A percentile compares a stretch with the other conserved stretches of the same genome.
Conservation (phyloP, 139 green algal species). For the Chlorella sorokiniana region DNA sequence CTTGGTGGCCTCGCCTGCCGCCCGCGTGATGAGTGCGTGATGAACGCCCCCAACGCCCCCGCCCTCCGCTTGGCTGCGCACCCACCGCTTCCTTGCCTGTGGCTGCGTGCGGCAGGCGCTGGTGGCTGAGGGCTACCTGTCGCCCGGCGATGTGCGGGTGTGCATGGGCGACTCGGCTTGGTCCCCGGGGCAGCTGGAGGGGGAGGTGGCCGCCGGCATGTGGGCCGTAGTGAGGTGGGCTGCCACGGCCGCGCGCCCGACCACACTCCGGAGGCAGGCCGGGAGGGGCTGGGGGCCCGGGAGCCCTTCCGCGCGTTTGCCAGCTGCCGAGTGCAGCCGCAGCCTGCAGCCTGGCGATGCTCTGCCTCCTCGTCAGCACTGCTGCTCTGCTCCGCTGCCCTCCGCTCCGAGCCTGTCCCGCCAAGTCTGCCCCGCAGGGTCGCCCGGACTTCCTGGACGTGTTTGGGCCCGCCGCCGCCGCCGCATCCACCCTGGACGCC, state of each 20-base stretch:
- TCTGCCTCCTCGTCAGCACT: not conserved
- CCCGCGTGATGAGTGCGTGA: too few relatives aligned
- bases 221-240: slow-evolving; percentile 24
- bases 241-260: not conserved
- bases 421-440: not conserved
- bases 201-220: slow-evolving; percentile 11
- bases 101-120: not conserved
- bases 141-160: not conserved
- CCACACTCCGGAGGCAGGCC: too few relatives aligned
- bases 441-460: slow-evolving; percentile 4
- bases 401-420: not conserved
- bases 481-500: not conserved
- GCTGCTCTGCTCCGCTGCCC: not conserved
- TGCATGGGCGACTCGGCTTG: slow-evolving; percentile 10
- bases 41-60: too few relatives aligned
- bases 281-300: too few relatives aligned
- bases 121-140: not conserved
- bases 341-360: too few relatives aligned
- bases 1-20: too few relatives aligned
- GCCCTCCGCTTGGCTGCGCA: not conserved
- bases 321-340: too few relatives aligned
- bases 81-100: not conserved
- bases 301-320: too few relatives aligned
- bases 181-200: slow-evolving; percentile 25
- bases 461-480: not conserved